These are phyloP conservation scores for Fragilariopsis cylindrus DNA, from an alignment of 108 stramenopile species.

Conservation along the genomic window DNA sequence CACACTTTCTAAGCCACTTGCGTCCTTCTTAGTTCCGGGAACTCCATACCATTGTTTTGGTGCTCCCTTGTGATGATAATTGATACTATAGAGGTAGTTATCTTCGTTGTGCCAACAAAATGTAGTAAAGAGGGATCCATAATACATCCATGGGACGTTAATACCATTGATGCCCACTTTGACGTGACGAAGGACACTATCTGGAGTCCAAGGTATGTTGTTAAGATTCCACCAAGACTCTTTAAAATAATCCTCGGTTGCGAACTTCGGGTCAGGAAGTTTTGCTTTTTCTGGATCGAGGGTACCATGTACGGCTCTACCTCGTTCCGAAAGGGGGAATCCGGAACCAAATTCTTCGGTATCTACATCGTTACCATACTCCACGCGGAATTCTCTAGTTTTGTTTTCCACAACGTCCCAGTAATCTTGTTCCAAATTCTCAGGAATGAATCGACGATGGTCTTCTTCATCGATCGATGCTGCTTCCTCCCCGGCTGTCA, in stretches of 20 bases:
- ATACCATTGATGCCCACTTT: conserved; percentile 94
- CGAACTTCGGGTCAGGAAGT: conserved; percentile 75
- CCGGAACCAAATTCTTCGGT: conserved; percentile 86
- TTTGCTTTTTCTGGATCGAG: conserved; percentile 46
- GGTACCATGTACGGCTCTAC: conserved; percentile 62
- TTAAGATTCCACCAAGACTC: conserved; percentile 98
- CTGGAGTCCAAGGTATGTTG: conserved; percentile 91
- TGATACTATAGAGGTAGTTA: conserved; percentile 98
- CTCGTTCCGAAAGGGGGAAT: conserved; percentile 83
- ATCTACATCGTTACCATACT: conserved; percentile 97
- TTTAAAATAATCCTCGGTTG: conserved; percentile 82
- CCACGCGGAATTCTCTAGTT: conserved; percentile 65
- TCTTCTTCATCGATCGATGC: conserved; percentile 3
- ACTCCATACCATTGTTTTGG: conserved; percentile 99
- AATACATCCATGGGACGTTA: conserved; percentile 96
- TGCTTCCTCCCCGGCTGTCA: conserved; percentile 16
- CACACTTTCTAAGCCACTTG: conserved; percentile 82
- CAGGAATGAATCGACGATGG: conserved; percentile 45
- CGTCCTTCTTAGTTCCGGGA: conserved; percentile 79
- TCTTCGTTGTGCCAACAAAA: conserved; percentile 99
- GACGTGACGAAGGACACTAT: conserved; percentile 87
- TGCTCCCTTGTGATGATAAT: conserved; percentile 96
- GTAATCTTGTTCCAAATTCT: conserved; percentile 89
- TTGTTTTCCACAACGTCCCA: conserved; percentile 93
- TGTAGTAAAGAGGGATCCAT: conserved; percentile 95